Evolutionary conservation across 352 stramenopile genomes (phyloP).

Genomic region (Globisporangium splendens): DNA sequence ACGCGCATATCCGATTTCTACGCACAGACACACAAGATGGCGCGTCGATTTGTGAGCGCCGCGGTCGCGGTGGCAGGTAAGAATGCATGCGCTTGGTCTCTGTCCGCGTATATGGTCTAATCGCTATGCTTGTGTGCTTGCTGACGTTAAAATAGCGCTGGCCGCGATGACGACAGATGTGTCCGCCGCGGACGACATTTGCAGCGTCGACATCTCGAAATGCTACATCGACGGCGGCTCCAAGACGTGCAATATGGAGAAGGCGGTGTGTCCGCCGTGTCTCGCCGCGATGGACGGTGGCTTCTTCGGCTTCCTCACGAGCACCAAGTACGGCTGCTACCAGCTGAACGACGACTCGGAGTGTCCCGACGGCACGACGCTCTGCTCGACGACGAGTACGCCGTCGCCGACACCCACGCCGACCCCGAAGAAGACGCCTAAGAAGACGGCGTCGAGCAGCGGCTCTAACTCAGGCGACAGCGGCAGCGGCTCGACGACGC

Average conservation of each 20-base stretch:
- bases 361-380: slow-evolving; percentile 33
- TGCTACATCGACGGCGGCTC: slow-evolving; percentile 48
- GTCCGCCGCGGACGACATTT: slow-evolving; percentile 18
- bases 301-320: slow-evolving; percentile 18
- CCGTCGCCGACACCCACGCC: slow-evolving; percentile 12
- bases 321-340: slow-evolving; percentile 48
- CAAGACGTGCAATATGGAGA: slow-evolving; percentile 41
- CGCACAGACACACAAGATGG: slow-evolving; percentile 4
- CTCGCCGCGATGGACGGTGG: slow-evolving; percentile 24
- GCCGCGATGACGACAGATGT: not conserved
- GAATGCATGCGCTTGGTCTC: not conserved
- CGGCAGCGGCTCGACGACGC: slow-evolving; percentile 14
- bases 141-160: slow-evolving; percentile 5
- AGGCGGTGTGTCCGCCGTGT: slow-evolving; percentile 44
- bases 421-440: slow-evolving; percentile 20
- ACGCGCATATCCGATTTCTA: no score
- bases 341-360: slow-evolving; percentile 25
- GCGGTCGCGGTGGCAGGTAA: slow-evolving; percentile 10
- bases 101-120: not conserved
- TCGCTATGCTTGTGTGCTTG: not conserved
- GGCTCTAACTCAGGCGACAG: slow-evolving; percentile 6
- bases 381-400: slow-evolving; percentile 18
- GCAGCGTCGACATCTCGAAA: slow-evolving; percentile 20
- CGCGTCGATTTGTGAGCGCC: slow-evolving; percentile 4
- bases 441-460: slow-evolving; percentile 16